These are phyloP conservation scores for Anthoceros angustus DNA, from an alignment of 225 moss, liverwort and hornwort genomes.

Conservation along the genomic window DNA sequence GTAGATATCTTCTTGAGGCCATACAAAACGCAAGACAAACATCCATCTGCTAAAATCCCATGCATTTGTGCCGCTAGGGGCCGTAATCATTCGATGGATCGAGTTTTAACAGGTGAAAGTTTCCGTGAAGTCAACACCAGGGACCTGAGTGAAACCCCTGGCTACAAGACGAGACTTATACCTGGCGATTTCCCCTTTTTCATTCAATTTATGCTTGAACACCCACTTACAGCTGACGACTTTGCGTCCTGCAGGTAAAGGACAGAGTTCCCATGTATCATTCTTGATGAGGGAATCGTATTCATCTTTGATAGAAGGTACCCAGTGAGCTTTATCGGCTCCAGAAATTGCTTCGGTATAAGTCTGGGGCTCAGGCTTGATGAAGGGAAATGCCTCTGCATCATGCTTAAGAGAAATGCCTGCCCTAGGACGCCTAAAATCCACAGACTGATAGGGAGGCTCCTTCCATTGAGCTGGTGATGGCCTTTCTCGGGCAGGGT, in stretches of 20 bases:
- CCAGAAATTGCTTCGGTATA: not conserved
- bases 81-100: too few relatives aligned
- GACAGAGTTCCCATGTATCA: too few relatives aligned
- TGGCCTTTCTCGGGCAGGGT: not conserved
- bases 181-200: conserved; percentile 1
- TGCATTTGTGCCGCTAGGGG: not conserved
- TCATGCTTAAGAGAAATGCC: not conserved
- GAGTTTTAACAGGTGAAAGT: not conserved
- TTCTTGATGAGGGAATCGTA: too few relatives aligned
- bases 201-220: not conserved
- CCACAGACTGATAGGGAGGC: not conserved
- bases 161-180: conserved; percentile 1
- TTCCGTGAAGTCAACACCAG: not conserved
- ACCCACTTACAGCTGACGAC: too few relatives aligned
- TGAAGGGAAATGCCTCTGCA: not conserved
- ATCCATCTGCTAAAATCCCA: not conserved
- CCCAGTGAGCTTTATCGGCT: not conserved
- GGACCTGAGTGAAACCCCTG: too few relatives aligned
- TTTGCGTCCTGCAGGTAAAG: too few relatives aligned
- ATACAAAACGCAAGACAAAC: not conserved
- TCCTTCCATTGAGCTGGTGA: not conserved
- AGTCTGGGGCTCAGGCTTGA: not conserved
- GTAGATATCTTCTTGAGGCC: too few relatives aligned
- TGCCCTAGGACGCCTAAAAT: not conserved
- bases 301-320: too few relatives aligned